Conservation (phyloP, 257 asterid genomes). For the Catharanthus roseus region DNA sequence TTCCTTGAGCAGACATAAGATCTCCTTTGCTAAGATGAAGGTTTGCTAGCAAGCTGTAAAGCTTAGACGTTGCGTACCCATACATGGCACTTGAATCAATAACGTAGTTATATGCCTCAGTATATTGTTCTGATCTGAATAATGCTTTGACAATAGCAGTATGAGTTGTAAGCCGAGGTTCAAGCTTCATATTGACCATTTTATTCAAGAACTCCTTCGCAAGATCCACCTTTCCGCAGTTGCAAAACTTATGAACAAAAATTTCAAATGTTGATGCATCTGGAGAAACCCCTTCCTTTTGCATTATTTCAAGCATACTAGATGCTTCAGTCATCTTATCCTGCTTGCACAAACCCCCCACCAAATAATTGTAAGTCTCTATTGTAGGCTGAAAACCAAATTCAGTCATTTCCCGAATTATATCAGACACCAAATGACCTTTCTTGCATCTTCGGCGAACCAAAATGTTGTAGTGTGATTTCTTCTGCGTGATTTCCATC, state of each 20-base stretch:
- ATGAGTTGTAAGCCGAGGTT: conserved; percentile 54
- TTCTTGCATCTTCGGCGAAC: conserved; percentile 57
- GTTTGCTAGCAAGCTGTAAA: conserved; percentile 57
- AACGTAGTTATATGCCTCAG: conserved; percentile 49
- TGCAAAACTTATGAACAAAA: conserved; percentile 41
- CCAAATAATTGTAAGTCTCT: conserved; percentile 53
- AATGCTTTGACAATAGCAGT: conserved; percentile 40
- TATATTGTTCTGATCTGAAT: conserved; percentile 37
- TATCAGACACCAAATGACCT: conserved; percentile 43
- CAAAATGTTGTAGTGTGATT: conserved; percentile 45
- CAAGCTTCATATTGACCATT: conserved; percentile 45
- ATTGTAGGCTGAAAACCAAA: conserved; percentile 31
- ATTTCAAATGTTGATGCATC: conserved; percentile 65
- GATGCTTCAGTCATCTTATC: conserved; percentile 35
- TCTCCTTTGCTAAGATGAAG: conserved; percentile 50
- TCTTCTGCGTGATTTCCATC: conserved; percentile 41
- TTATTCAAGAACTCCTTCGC: conserved; percentile 41
- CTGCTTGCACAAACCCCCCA: conserved; percentile 57
- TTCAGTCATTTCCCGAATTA: conserved; percentile 52
- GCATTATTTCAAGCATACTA: conserved; percentile 49
- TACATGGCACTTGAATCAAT: conserved; percentile 33
- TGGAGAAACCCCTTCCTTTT: conserved; percentile 27
- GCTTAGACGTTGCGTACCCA: conserved; percentile 32
- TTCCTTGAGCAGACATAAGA: conserved; percentile 42
- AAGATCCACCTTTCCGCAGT: conserved; percentile 36